These are phyloP conservation scores for Potentilla sterilis DNA, from an alignment of 306 rosid genomes.

Conservation along the genomic window DNA sequence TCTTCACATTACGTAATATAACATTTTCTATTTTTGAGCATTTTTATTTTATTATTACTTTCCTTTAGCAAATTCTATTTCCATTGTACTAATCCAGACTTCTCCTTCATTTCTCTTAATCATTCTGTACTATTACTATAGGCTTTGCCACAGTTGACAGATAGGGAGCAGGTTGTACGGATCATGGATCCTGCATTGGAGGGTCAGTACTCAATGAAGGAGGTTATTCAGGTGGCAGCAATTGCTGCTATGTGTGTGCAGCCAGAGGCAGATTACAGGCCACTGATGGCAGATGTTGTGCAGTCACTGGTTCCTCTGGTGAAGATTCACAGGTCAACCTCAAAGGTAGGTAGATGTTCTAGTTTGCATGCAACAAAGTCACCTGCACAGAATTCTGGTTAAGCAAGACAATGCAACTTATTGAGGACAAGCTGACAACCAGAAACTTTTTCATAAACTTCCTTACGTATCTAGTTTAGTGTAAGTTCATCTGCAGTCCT, in stretches of 20 bases:
- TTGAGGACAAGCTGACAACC: constrained; percentile 13
- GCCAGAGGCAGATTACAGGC: constrained; percentile 92
- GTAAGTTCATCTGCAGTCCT: not conserved
- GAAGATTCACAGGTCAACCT: constrained; percentile 52
- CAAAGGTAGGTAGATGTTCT: constrained; percentile 57
- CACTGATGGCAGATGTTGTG: constrained; percentile 96
- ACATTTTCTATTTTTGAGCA: not conserved
- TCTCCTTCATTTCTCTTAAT: constrained; percentile 7
- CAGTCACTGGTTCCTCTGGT: constrained; percentile 86
- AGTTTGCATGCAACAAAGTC: constrained; percentile 54
- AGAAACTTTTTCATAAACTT: constrained; percentile 14
- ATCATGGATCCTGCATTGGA: constrained; percentile 91
- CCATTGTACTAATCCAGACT: not conserved
- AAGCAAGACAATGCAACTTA: constrained; percentile 36
- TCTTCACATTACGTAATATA: not conserved
- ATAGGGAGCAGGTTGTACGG: constrained; percentile 74
- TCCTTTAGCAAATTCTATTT: not conserved
- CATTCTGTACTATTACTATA: constrained; percentile 25
- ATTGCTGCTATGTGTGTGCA: constrained; percentile 97
- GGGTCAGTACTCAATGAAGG: constrained; percentile 91
- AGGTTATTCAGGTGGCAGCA: constrained; percentile 91
- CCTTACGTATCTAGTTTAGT: constrained; percentile 26
- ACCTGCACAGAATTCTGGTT: constrained; percentile 41
- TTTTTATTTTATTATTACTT: not conserved
- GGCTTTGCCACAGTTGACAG: constrained; percentile 89